Evolutionary conservation across 2,329 filamentous ascomycete species (phyloP), one percentile per base, ranked within the genome.

Genomic region (Penicillium griseofulvum): DNA sequence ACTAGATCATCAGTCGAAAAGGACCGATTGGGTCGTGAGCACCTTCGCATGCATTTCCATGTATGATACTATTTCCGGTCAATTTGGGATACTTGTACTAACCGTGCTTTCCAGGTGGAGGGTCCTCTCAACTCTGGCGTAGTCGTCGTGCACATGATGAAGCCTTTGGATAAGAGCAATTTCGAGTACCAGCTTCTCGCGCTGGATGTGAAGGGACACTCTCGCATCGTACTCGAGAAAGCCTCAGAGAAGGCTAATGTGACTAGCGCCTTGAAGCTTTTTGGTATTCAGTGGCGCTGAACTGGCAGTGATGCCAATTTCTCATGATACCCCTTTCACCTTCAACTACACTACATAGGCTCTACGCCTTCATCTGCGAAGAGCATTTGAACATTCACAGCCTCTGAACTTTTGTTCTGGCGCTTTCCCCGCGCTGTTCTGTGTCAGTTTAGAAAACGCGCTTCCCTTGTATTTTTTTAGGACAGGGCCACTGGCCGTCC

Each of bases 11-110:
- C 82, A 0, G 77, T 84, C 22, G 84, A 84, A 58, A 90, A 82
- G 7, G 92, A 97, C 68, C 77, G 81, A 11, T 81, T 85, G 58
- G 92, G 92, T 5, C 86, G 86, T 19, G 87, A 95, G 59, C 91
- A 97, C 71, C 72, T 97, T 59, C 77, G 85, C 60, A 91, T 97
- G 83, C 86, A 91, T 64, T 97, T 97, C 72, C 86, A 94, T 70
- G 88, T 89, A 75, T 65, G 84, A 71, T 39, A 8, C 16, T 9
- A 17, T 17, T 7, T 28, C 42, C 2, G 17, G 14, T 24, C 31
- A 11, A 5, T 16, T 7, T 22, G 6, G 10, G 10, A 22, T 5
- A 1, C 33, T 7, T 31, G 16, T 45, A 42, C 37, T 44, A 9
- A 59, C 19, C 24, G 11, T 45, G 19, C 39, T 60, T 68, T 75